Evolutionary conservation across 1,139 yeast species (phyloP), one percentile per base, ranked within the genome.

Genomic region (Suhomyces atakaporum): DNA sequence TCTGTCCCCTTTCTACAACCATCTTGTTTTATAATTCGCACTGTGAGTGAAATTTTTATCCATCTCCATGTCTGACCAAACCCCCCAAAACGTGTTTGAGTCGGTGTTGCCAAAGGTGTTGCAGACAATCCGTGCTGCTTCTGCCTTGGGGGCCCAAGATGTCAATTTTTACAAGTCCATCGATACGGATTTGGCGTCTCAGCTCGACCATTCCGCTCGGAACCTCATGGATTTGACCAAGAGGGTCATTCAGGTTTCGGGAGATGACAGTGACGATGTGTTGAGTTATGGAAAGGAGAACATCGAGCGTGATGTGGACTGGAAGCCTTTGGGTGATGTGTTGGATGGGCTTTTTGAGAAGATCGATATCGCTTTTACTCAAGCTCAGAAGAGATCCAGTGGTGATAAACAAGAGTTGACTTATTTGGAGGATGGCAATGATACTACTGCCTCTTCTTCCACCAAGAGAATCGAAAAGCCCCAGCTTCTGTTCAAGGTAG

Each of bases 111-210:
- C 83, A 2, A 60, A 63, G 40, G 69, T 77, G 3, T 69, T 77
- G 33, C 69, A 69, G 16, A 69, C 84, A 1, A 79, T 88, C 24
- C 71, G 96, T 44, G 75, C 86, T 2, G 78, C 96, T 0, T 68
- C 84, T 5, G 78, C 85, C 2, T 63, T 92, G 29, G 84, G 89
- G 2, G 79, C 88, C 0, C 88, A 86, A 46, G 98, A 92, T 63
- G 75, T 89, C 16, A 75, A 74, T 29, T 92, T 90, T 52, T 79
- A 81, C 61, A 74, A 73, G 37, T 77, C 89, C 29, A 58, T 89
- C n/a, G 95, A 88, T 52, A 52, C 68, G 2, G 54, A 60, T 0
- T 56, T 85, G 19, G 65, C 75, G 5, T 42, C 50, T 1, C 56
- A 70, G 13, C 64, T 81, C 16, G 73, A 74, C 21, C 49, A 53